Conservation (phyloP, 2,329 filamentous ascomycete species). For the Penicillium nordicum region DNA sequence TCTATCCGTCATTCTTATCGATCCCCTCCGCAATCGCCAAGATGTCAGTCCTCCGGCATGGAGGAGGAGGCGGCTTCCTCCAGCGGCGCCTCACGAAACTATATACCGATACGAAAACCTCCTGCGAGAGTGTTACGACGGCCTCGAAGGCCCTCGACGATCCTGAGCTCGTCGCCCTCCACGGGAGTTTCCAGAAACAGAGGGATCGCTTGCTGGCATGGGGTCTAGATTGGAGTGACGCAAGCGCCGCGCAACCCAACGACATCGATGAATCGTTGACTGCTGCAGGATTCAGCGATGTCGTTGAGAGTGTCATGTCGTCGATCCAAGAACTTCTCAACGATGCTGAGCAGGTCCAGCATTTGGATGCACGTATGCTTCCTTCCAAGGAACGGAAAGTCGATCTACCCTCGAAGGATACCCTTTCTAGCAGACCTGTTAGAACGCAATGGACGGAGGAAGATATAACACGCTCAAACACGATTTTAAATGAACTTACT, state of each 20-base stretch:
- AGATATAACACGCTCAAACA: slow-evolving; percentile 55
- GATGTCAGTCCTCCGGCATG: slow-evolving; percentile 48
- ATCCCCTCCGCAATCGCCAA: slow-evolving; percentile 24
- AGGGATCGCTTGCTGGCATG: slow-evolving; percentile 62
- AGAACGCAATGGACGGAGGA: slow-evolving; percentile 48
- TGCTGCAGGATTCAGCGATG: slow-evolving; percentile 60
- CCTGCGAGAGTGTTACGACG: slow-evolving; percentile 54
- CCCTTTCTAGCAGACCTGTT: slow-evolving; percentile 32
- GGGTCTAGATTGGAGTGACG: slow-evolving; percentile 65
- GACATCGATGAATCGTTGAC: slow-evolving; percentile 63
- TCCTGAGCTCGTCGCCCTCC: slow-evolving; percentile 55
- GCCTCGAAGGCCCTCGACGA: slow-evolving; percentile 48
- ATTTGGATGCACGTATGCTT: slow-evolving; percentile 40
- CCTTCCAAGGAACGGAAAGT: slow-evolving; percentile 36
- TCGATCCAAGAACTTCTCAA: slow-evolving; percentile 62
- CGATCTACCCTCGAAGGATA: slow-evolving; percentile 30
- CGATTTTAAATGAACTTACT: slow-evolving; percentile 58
- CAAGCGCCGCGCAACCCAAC: slow-evolving; percentile 53
- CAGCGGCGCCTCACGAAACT: slow-evolving; percentile 56
- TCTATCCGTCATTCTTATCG: slow-evolving; percentile 12
- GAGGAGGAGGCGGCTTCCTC: slow-evolving; percentile 39
- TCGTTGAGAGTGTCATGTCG: slow-evolving; percentile 61
- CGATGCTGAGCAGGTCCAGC: slow-evolving; percentile 58
- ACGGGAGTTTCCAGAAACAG: slow-evolving; percentile 60
- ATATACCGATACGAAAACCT: slow-evolving; percentile 63